Base-by-base conservation (phyloP, 179 eudicot genomes). In the Actinidia chinensis region DNA sequence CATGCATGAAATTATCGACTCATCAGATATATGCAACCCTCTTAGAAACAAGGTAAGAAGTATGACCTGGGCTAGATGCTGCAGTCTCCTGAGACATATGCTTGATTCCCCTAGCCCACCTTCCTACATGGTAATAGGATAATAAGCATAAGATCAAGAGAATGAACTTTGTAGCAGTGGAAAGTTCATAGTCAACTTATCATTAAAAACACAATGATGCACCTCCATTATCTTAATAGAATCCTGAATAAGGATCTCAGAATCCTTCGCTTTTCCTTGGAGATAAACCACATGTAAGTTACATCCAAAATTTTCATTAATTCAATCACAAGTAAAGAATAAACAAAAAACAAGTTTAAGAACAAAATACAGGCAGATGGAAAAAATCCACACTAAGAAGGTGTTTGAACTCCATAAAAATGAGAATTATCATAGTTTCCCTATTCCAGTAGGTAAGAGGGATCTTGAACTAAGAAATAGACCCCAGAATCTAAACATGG, bases 191-290 rank as follows among this genome's bases (percentile, higher is more conserved):
- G 59, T 18, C 20, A 46, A 40, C 73, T 68, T 79, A 58, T 22
- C 48, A 67, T 67, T 25, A 15, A 6, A 75, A 79, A 63, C 0
- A 80, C 18, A 67, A 46, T 28, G 63, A 69, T 66, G 55, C 77
- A 93, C 99, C 99, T 93, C 99, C 58, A 92, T 67, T 83, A 92
- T 90, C 76, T 84, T 77, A 71, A 95, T 86, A 76, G 99, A 95
- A 83, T 91, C 94, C 78, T 76, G 81, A 78, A 95, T 84, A 23
- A 93, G 87, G 77, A 82, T 89, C 86, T 86, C 97, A 8, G 98
- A 83, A 76, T 90, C 98, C 82, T 89, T 87, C 54, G 74, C 86
- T 75, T 89, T 86, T 80, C 98, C 99, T 84, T 85, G 91, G 82
- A 93, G 93, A 86, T 84, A 79, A 66, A 93, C 79, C 65, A 93